These are phyloP conservation scores for Hypoxylon sp. DNA, from an alignment of 2,329 filamentous ascomycete species.

Conservation along the genomic window DNA sequence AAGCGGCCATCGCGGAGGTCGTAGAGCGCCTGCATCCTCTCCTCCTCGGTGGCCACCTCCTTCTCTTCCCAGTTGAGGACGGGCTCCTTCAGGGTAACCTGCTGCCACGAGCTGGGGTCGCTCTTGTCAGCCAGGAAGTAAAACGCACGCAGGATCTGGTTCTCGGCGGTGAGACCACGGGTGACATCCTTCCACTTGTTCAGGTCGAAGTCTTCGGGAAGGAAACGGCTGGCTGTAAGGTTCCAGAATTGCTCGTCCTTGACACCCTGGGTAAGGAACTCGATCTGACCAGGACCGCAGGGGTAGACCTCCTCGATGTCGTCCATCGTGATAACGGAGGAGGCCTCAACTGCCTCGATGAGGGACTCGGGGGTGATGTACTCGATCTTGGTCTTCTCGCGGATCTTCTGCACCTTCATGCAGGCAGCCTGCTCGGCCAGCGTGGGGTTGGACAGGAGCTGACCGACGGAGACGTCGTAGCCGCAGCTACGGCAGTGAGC, in stretches of 20 bases:
- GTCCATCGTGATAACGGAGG: background rate
- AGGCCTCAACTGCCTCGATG: background rate
- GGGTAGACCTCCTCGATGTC: slow-evolving; percentile 41
- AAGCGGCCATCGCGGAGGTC: background rate
- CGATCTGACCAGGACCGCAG: slow-evolving; percentile 43
- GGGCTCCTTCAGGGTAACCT: background rate
- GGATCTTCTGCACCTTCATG: background rate
- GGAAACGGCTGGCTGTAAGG: slow-evolving; percentile 38
- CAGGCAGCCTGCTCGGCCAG: slow-evolving; percentile 31
- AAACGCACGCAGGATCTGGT: slow-evolving; percentile 39
- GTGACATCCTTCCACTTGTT: slow-evolving; percentile 35
- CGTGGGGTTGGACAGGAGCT: slow-evolving; percentile 36
- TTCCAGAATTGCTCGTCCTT: slow-evolving; percentile 38
- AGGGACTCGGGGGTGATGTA: slow-evolving; percentile 6
- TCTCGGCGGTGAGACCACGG: slow-evolving; percentile 25
- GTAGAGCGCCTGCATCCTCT: background rate
- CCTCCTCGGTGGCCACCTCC: background rate
- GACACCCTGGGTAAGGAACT: slow-evolving; percentile 42
- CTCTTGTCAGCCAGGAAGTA: background rate
- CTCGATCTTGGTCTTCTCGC: slow-evolving; percentile 1
- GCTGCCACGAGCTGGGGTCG: background rate
- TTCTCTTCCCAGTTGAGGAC: background rate
- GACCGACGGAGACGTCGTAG: slow-evolving; percentile 37
- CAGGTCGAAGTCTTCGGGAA: slow-evolving; percentile 28
- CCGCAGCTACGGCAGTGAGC: slow-evolving; percentile 43